Percentiles rank a stretch among this genome's conserved stretches.
phyloP scores from a whole-genome alignment of 805 yeast genomes.

The Ogataea pini region DNA sequence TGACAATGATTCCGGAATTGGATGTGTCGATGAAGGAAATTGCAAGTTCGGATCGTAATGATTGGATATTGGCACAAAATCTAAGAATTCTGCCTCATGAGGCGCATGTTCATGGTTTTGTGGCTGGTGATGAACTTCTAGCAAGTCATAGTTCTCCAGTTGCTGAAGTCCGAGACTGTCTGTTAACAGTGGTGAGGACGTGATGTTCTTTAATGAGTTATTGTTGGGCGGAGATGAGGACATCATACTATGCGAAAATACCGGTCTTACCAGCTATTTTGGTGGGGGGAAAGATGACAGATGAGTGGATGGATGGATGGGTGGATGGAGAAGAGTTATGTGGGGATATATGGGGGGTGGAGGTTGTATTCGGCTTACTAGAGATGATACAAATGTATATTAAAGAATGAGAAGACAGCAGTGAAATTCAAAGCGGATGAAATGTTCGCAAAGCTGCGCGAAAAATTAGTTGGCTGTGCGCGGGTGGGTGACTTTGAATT shows the following conservation, averaged over 20 bases:
- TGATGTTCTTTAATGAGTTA: conserved; percentile 20
- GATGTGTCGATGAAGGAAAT: conserved; percentile 25
- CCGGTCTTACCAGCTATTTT: conserved; percentile 5
- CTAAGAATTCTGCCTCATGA: conserved; percentile 24
- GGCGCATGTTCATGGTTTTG: conserved; percentile 4
- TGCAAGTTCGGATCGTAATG: conserved; percentile 29
- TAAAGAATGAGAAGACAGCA: conserved; percentile 5
- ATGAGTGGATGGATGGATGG: background rate
- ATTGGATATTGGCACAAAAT: conserved; percentile 33
- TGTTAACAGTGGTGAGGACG: conserved; percentile 28
- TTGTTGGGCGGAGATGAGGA: conserved; percentile 37
- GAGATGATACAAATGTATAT: background rate
- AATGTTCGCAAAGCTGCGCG: conserved; percentile 5
- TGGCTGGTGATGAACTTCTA: conserved; percentile 10
- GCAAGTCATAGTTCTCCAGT: conserved; percentile 18
- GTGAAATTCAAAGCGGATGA: conserved; percentile 7
- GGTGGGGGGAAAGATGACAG: background rate
- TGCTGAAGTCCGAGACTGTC: conserved; percentile 25
- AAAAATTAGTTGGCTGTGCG: conserved; percentile 1
- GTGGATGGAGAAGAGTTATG: background rate
- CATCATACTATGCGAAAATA: conserved; percentile 30
- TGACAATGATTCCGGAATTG: conserved; percentile 36
- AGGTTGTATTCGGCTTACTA: background rate
- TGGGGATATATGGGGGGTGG: background rate
- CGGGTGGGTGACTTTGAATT: background rate